A percentile compares a stretch with the other conserved stretches of the same genome.
Conservation (phyloP, 2,329 filamentous ascomycete genomes). For the Aspergillus eucalypticola region DNA sequence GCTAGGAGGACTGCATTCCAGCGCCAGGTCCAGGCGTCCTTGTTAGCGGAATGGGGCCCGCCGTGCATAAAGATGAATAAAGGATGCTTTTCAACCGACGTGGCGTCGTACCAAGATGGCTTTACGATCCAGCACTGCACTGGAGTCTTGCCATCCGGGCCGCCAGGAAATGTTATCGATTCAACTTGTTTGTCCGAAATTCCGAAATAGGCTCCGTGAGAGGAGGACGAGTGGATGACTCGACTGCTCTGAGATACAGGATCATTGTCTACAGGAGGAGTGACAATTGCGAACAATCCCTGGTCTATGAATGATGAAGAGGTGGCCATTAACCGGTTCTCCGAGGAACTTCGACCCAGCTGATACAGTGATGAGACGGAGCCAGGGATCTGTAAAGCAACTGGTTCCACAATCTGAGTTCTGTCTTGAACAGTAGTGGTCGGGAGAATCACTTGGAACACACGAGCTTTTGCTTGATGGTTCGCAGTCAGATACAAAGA, state of each 20-base stretch:
- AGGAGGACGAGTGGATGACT: background rate
- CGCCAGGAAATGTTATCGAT: slow-evolving; percentile 1
- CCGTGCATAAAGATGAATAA: slow-evolving; percentile 5
- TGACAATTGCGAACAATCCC: background rate
- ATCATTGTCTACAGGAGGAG: background rate
- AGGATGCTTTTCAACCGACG: background rate
- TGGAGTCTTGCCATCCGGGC: background rate
- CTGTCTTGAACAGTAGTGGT: background rate
- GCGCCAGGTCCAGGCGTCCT: slow-evolving; percentile 4
- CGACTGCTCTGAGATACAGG: background rate
- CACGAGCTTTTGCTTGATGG: background rate
- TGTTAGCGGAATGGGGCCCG: background rate
- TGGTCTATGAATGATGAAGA: slow-evolving; percentile 4
- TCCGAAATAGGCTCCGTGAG: background rate
- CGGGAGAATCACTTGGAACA: background rate
- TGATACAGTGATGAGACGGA: background rate
- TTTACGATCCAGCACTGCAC: slow-evolving; percentile 2
- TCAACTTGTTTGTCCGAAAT: background rate
- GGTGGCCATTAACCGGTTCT: background rate
- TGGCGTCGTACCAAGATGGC: background rate
- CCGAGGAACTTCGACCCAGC: background rate
- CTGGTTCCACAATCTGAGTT: background rate
- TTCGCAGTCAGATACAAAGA: background rate
- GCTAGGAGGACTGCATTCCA: background rate
- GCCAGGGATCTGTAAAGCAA: background rate